These are phyloP conservation scores for Bocquillonia castaneifolia DNA, from an alignment of 441 rosid species.

Conservation along the genomic window DNA sequence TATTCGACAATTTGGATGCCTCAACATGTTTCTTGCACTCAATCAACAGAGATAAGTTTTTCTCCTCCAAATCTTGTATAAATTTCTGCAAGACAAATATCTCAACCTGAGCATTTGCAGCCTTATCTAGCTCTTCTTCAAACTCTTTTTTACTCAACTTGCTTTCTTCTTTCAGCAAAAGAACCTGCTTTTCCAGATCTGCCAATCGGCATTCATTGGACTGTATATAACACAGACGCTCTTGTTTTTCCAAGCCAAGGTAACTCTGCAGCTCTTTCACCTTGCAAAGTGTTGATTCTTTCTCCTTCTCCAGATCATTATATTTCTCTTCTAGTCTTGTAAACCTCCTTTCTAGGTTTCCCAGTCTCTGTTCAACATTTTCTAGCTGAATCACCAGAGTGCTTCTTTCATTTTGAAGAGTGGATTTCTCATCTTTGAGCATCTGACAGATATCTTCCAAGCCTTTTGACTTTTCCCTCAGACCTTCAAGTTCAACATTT, in stretches of 20 bases:
- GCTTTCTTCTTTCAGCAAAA: slow-evolving; percentile 62
- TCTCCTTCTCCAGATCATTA: slow-evolving; percentile 53
- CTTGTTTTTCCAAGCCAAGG: slow-evolving; percentile 60
- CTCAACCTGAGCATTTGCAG: slow-evolving; percentile 58
- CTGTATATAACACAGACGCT: slow-evolving; percentile 42
- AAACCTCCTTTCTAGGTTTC: slow-evolving; percentile 62
- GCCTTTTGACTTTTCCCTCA: slow-evolving; percentile 52
- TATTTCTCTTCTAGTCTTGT: slow-evolving; percentile 48
- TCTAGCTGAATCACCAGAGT: slow-evolving; percentile 51
- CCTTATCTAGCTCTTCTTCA: slow-evolving; percentile 58
- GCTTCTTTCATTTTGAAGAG: slow-evolving; percentile 49
- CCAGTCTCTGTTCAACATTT: slow-evolving; percentile 51
- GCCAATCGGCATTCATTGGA: slow-evolving; percentile 61
- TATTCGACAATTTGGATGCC: slow-evolving; percentile 56
- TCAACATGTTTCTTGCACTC: slow-evolving; percentile 58
- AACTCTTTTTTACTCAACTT: slow-evolving; percentile 64
- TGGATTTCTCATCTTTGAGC: slow-evolving; percentile 59
- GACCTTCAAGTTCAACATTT: slow-evolving; percentile 65
- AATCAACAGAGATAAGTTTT: slow-evolving; percentile 48
- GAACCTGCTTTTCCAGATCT: slow-evolving; percentile 66
- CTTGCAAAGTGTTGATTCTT: slow-evolving; percentile 45
- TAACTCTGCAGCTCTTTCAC: slow-evolving; percentile 57
- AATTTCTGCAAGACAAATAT: slow-evolving; percentile 71
- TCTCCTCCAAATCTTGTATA: slow-evolving; percentile 68
- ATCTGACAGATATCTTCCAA: slow-evolving; percentile 60